A percentile compares a stretch with the other conserved stretches of the same genome.
Evolutionary conservation across 2,329 filamentous ascomycete species (phyloP).

Genomic region (Pseudogymnoascus sp.): DNA sequence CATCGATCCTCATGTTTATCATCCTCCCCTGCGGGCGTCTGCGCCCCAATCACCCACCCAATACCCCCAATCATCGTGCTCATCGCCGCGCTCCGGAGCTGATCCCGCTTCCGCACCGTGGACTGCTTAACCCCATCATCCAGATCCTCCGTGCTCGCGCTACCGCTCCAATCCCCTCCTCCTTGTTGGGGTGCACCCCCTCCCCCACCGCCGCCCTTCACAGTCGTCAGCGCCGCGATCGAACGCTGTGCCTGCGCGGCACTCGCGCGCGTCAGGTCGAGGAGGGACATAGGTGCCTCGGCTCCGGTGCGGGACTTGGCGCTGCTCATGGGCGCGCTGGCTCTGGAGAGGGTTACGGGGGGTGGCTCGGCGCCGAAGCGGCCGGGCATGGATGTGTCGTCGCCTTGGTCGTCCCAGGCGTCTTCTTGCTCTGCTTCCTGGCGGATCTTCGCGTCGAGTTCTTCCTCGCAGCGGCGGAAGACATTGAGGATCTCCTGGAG

Average conservation of each 20-base stretch:
- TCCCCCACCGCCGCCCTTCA: neutral
- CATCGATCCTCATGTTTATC: neutral
- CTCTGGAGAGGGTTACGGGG: slow-evolving; percentile 27
- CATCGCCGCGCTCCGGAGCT: slow-evolving; percentile 57
- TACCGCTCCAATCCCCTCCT: slow-evolving; percentile 2
- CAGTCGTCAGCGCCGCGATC: slow-evolving; percentile 39
- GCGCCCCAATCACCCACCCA: slow-evolving; percentile 59
- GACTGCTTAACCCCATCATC: slow-evolving; percentile 35
- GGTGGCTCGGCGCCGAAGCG: slow-evolving; percentile 37
- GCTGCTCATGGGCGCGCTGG: slow-evolving; percentile 24
- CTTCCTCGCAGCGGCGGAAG: slow-evolving; percentile 71
- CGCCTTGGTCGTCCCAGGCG: slow-evolving; percentile 61
- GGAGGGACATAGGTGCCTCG: slow-evolving; percentile 56
- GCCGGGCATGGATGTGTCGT: slow-evolving; percentile 49
- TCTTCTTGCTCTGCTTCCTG: slow-evolving; percentile 60
- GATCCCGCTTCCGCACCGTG: slow-evolving; percentile 61
- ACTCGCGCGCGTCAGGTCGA: slow-evolving; percentile 55
- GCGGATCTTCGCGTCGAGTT: slow-evolving; percentile 58
- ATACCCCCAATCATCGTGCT: slow-evolving; percentile 60
- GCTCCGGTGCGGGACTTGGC: slow-evolving; percentile 34
- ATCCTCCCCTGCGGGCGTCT: slow-evolving; percentile 25
- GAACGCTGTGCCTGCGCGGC: slow-evolving; percentile 52
- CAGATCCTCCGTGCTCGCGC: slow-evolving; percentile 31
- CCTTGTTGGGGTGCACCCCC: neutral
- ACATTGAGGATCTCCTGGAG: slow-evolving; percentile 68